Evolutionary conservation across 2,329 filamentous ascomycete genomes (phyloP), one percentile per base, ranked within the genome.

Genomic region (Nemania diffusa): DNA sequence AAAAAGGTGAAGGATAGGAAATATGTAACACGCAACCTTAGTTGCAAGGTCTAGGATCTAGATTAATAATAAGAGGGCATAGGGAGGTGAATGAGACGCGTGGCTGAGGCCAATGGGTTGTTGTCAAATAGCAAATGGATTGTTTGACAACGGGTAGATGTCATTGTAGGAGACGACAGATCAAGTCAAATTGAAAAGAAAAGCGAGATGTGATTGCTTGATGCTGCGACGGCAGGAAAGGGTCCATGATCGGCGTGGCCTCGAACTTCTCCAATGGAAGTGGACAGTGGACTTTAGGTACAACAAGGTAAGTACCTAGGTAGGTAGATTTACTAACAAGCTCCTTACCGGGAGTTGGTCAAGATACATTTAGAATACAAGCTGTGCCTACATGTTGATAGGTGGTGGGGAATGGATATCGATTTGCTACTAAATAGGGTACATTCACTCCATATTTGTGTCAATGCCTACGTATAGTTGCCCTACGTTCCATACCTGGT

Each of bases 111-210:
- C 27, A 37, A 48, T 24, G 44, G 44, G 17, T n/a, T 5, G 48
- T 13, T 29, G 24, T 29, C 15, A 26, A 50, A 51, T 60, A 24
- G 20, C 15, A 34, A 48, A 29, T 59, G 22, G 20, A 40, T 57
- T 66, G 58, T 53, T 52, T 48, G 56, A 20, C 29, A 52, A 51
- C 20, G 53, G 22, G 52, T 55, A 44, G 37, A 27, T 42, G 32
- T 34, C 15, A 34, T 55, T 62, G 48, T 13, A 48, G 42, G 46
- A 50, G 42, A 46, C 37, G 46, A 65, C 40, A 51, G 57, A 64
- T 64, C 65, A 64, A 61, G 51, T 46, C 37, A 37, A 60, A 51
- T 27, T 48, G 32, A 59, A 56, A 62, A 59, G 53, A 5, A 68
- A 59, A 65, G 26, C 50, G 42, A 56, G 44, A 62, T 46, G 26